Evolutionary conservation across 306 rosid genomes (phyloP).

Genomic region (Pyrus communis): DNA sequence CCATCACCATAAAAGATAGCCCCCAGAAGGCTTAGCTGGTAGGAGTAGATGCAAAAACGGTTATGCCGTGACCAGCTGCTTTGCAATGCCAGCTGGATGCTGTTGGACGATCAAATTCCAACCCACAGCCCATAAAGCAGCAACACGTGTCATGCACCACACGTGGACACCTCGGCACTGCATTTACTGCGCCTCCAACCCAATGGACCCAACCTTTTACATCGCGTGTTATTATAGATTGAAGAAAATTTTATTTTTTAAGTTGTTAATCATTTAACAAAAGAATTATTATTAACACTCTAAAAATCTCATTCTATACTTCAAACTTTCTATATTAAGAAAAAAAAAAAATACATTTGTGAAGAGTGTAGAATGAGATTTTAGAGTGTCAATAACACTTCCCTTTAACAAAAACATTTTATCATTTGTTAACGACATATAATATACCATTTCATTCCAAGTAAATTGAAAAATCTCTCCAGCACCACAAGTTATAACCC

Average conservation of each 20-base stretch:
- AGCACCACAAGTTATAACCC: background rate
- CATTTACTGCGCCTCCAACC: background rate
- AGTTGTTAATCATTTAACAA: too few species aligned
- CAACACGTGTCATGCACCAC: conserved; percentile 35
- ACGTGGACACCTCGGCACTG: conserved; percentile 20
- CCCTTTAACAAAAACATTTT: too few species aligned
- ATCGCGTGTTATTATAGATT: accelerated
- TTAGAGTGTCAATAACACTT: too few species aligned
- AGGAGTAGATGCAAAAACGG: conserved; percentile 6
- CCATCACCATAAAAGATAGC: background rate
- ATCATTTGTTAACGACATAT: accelerated
- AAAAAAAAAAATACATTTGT: too few species aligned
- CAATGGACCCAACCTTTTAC: background rate
- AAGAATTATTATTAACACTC: too few species aligned
- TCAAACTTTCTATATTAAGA: too few species aligned
- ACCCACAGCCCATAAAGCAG: background rate
- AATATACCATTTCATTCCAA: accelerated
- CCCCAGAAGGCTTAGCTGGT: background rate
- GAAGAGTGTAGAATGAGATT: too few species aligned
- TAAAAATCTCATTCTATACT: too few species aligned
- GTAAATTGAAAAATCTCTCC: too few species aligned
- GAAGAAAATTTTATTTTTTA: accelerated
- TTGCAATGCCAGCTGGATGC: conserved; percentile 41
- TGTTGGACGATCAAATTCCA: conserved; percentile 3
- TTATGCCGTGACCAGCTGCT: conserved; percentile 22